phyloP scores from a whole-genome alignment of 345 rosid genomes.

The Salix purpurea region DNA sequence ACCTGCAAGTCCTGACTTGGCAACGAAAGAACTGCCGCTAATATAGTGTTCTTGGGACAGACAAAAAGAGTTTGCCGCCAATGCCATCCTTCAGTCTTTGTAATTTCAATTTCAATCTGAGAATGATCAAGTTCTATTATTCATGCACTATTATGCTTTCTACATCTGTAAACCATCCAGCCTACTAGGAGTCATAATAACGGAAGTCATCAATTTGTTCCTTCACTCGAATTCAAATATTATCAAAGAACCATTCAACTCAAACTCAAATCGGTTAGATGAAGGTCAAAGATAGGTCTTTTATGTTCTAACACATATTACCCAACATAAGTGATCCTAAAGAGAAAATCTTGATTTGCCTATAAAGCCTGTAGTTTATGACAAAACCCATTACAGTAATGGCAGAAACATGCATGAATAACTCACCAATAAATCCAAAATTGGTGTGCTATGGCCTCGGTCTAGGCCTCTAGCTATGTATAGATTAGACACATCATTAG shows the following conservation, averaged over 20 bases:
- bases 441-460: background rate
- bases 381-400: background rate
- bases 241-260: no score
- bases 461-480: no score
- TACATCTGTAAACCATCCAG: background rate
- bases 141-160: background rate
- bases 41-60: conserved; percentile 40
- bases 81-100: conserved; percentile 47
- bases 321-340: background rate
- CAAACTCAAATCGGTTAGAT: no score
- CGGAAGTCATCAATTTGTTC: background rate
- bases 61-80: conserved; percentile 43
- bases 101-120: conserved; percentile 34
- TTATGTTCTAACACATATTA: background rate
- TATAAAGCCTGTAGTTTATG: background rate
- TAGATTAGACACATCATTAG: no score
- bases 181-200: background rate
- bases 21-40: conserved; percentile 20
- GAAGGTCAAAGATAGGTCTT: no score
- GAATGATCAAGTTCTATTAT: background rate
- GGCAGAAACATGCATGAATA: background rate
- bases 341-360: background rate
- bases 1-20: conserved; percentile 22
- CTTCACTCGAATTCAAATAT: background rate
- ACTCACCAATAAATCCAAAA: background rate